Conservation (phyloP, 345 rosid genomes). For the Eutrema yunnanense region DNA sequence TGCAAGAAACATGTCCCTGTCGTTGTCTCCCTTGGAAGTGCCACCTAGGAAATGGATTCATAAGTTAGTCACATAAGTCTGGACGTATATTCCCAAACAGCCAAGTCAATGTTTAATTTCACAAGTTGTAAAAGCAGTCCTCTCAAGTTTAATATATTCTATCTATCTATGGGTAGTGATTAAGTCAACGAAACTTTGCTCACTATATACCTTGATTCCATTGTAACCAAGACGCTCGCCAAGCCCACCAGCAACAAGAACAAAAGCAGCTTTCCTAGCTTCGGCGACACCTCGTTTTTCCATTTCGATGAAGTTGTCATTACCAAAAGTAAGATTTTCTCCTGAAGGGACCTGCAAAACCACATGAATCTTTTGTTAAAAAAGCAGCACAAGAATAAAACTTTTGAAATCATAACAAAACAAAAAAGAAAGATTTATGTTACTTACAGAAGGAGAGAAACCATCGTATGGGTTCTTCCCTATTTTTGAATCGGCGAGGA, state of each 20-base stretch:
- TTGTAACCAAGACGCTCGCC: constrained; percentile 98
- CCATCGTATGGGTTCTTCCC: constrained; percentile 98
- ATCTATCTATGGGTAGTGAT: not conserved
- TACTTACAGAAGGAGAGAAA: constrained; percentile 81
- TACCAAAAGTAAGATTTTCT: constrained; percentile 58
- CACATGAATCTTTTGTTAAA: not conserved
- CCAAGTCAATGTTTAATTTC: not conserved
- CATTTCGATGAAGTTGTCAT: constrained; percentile 59
- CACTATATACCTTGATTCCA: constrained; percentile 74
- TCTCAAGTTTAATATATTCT: not conserved
- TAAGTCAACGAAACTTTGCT: not conserved
- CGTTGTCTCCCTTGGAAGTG: constrained; percentile 89
- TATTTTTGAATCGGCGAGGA: constrained; percentile 75
- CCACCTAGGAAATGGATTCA: constrained; percentile 47
- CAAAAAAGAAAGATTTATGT: not conserved
- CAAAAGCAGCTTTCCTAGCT: constrained; percentile 83
- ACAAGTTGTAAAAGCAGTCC: not conserved
- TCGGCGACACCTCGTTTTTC: constrained; percentile 74
- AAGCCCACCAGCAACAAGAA: constrained; percentile 97
- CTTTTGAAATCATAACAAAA: not conserved
- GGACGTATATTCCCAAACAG: not conserved
- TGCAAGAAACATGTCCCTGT: constrained; percentile 85
- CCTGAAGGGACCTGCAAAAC: constrained; percentile 76
- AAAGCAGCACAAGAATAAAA: not conserved
- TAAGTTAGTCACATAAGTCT: not conserved